These are phyloP conservation scores for Starmerella vitae DNA, from an alignment of 805 yeast genomes.

Conservation along the genomic window DNA sequence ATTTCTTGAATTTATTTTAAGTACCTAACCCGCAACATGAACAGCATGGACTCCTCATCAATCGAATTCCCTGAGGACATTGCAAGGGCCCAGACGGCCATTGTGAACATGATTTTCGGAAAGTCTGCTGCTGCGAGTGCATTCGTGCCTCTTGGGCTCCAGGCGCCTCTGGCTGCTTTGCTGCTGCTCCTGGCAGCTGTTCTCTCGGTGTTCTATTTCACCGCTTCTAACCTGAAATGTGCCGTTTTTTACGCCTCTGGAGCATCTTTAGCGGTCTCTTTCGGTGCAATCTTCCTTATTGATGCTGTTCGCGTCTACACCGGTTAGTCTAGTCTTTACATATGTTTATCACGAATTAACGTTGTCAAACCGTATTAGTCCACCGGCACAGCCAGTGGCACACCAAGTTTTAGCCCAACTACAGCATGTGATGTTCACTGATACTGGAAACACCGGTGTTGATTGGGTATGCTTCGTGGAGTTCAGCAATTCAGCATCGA, in stretches of 20 bases:
- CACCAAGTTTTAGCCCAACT: conserved; percentile 49
- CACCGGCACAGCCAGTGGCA: conserved; percentile 40
- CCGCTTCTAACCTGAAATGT: conserved; percentile 16
- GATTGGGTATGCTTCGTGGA: conserved; percentile 19
- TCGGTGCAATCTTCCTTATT: conserved; percentile 32
- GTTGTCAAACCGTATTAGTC: conserved; percentile 34
- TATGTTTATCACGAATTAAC: conserved; percentile 10
- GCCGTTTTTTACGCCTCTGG: conserved; percentile 19
- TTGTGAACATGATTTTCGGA: conserved; percentile 6
- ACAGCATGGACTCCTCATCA: too few relatives aligned
- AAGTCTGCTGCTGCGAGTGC: conserved; percentile 18
- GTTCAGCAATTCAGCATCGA: conserved; percentile 28
- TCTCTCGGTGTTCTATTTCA: conserved; percentile 18
- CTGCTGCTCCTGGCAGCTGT: conserved; percentile 17
- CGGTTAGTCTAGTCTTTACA: conserved; percentile 14
- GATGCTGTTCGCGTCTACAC: conserved; percentile 38
- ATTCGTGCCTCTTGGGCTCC: conserved; percentile 20
- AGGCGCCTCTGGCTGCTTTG: conserved; percentile 18
- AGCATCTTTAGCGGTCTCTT: conserved; percentile 28
- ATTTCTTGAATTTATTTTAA: too few relatives aligned
- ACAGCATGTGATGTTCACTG: conserved; percentile 36
- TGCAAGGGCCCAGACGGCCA: not conserved
- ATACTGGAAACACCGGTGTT: conserved; percentile 33
- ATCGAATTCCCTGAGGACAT: not conserved
- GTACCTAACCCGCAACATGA: too few relatives aligned